Evolutionary conservation across 2,329 filamentous ascomycete species (phyloP), one percentile per base, ranked within the genome.

Genomic region (Biscogniauxia marginata): DNA sequence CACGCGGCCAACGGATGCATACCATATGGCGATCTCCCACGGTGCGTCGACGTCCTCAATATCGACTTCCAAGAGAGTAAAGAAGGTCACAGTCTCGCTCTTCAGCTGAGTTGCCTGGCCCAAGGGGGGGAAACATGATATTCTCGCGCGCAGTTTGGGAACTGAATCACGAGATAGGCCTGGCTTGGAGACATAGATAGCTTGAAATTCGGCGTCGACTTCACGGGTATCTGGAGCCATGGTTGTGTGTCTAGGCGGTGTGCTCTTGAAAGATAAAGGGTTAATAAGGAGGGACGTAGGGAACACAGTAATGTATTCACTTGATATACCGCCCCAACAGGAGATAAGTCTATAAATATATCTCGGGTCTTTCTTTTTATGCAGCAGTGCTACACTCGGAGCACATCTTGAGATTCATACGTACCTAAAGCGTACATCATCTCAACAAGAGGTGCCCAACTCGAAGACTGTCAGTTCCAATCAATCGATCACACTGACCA

Each of bases 1-100:
- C 62, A 78, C 77, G 22, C 75, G 70, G 51, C 83, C 81, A 63
- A 88, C 86, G 60, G 66, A 60, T 3, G 79, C 80, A 55, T 90
- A 84, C 90, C 91, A 96, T 7, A 96, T 73, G 16, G 84, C 83
- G 25, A 91, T 83, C 64, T 95, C 82, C 87, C 90, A 95, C 19
- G 78, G 66, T 58, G 84, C 76, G 16, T 82, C 74, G 7, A 78
- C 77, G 48, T 81, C 80, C 34, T 76, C 77, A 20, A 71, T 72
- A 44, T 84, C 83, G 45, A 87, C 83, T 63, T 93, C 86, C 25
- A 96, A 78, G 11, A 93, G 73, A 6, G 89, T 86, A 0, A 83
- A 86, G 63, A 97, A 87, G 1, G 71, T 69, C 43, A 88, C 76
- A 66, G 80, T 63, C 2, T 67, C 66, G 19, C 70, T 68, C 22